Evolutionary conservation across 306 rosid species (phyloP).

Genomic region (Biancaea sappan): DNA sequence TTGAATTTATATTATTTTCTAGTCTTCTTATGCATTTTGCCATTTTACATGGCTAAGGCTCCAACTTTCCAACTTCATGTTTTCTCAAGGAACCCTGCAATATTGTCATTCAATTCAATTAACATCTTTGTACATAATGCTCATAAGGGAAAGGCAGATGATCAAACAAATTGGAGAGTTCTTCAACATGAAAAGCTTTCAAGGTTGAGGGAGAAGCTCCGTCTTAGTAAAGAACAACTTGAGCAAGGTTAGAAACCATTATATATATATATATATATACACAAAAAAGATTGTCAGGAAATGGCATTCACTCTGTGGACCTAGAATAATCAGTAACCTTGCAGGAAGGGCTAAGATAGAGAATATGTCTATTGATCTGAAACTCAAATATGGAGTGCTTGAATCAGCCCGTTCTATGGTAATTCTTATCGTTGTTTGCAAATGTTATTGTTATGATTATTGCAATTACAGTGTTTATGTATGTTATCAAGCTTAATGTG

Average conservation of each 20-base stretch:
- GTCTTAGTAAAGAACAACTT: conserved; percentile 55
- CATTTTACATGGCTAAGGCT: conserved; percentile 5
- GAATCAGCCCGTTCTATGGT: conserved; percentile 82
- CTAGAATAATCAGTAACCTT: conserved; percentile 35
- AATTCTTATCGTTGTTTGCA: conserved; percentile 28
- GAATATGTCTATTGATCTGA: conserved; percentile 59
- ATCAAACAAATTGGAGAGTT: conserved; percentile 81
- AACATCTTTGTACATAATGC: conserved; percentile 32
- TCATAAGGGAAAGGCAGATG: conserved; percentile 84
- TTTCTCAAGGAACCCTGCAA: conserved; percentile 19
- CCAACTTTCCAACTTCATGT: background rate
- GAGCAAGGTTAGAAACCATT: conserved; percentile 60
- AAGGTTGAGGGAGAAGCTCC: conserved; percentile 74
- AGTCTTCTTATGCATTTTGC: conserved; percentile 9
- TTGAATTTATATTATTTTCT: background rate
- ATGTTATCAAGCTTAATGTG: conserved; percentile 18
- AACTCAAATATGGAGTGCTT: conserved; percentile 68
- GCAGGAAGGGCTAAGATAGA: conserved; percentile 78
- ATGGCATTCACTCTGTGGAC: conserved; percentile 29
- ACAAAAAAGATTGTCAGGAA: conserved; percentile 19
- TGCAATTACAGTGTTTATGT: background rate
- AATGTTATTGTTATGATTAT: conserved; percentile 7
- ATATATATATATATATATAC: too few species aligned
- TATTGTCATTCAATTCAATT: conserved; percentile 26
- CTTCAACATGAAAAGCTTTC: conserved; percentile 82